Evolutionary conservation across 2,329 filamentous ascomycete genomes (phyloP).

Genomic region (Cadophora malorum): DNA sequence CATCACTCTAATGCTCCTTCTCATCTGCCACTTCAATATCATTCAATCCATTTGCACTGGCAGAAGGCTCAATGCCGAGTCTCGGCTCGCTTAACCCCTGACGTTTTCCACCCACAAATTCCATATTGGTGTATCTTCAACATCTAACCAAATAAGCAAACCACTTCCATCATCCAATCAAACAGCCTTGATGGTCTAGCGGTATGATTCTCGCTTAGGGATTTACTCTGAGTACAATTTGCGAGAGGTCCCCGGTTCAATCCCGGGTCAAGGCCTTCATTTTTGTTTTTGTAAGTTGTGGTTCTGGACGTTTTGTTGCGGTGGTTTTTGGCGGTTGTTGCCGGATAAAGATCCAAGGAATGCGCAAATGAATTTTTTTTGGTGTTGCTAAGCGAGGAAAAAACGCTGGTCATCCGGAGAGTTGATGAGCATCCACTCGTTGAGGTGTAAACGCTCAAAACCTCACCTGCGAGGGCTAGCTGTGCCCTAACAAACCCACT

Average conservation of each 20-base stretch:
- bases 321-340: background rate
- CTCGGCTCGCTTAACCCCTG: background rate
- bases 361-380: too few species aligned
- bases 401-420: too few species aligned
- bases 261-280: slow-evolving; percentile 16
- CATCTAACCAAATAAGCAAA: background rate
- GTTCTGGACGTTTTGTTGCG: background rate
- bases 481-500: too few species aligned
- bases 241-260: slow-evolving; percentile 21
- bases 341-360: too few species aligned
- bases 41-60: too few species aligned
- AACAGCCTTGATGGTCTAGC: slow-evolving; percentile 18
- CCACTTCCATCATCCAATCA: background rate
- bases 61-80: background rate
- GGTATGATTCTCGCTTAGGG: slow-evolving; percentile 24
- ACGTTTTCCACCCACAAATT: background rate
- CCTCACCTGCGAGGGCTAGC: too few species aligned
- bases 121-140: background rate
- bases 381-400: too few species aligned
- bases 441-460: too few species aligned
- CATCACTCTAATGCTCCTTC: background rate
- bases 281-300: background rate
- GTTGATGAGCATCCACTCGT: too few species aligned
- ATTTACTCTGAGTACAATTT: slow-evolving; percentile 18
- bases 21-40: background rate